Evolutionary conservation across 1,139 yeast genomes (phyloP).

Genomic region (Geotrichum reessii): DNA sequence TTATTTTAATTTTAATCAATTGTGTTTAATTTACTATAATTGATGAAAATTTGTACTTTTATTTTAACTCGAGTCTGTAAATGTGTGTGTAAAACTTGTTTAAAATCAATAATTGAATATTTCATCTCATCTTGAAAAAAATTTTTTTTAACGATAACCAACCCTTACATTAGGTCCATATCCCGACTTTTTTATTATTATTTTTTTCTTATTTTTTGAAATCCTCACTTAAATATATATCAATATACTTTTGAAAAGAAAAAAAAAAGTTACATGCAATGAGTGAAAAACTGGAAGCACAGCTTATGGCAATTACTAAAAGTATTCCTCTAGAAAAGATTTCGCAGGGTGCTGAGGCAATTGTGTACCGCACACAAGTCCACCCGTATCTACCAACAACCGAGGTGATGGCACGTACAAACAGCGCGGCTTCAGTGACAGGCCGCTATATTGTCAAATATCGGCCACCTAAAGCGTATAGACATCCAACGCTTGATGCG

Average conservation of each 20-base stretch:
- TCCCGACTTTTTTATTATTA: neutral
- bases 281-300: conserved; percentile 20
- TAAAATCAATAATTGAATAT: neutral
- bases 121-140: neutral
- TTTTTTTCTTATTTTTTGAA: too few species aligned
- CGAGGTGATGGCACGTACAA: conserved; percentile 24
- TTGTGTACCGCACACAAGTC: conserved; percentile 56
- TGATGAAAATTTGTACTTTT: neutral
- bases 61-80: neutral
- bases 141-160: neutral
- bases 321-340: conserved; percentile 38
- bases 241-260: too few species aligned
- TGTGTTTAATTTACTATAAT: neutral
- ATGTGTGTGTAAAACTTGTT: neutral
- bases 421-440: conserved; percentile 22
- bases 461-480: conserved; percentile 81
- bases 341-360: conserved; percentile 96
- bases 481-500: conserved; percentile 79
- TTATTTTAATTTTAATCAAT: neutral
- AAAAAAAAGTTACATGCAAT: too few species aligned
- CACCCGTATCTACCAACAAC: conserved; percentile 57
- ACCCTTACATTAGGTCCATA: neutral
- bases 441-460: conserved; percentile 62
- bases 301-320: conserved; percentile 44
- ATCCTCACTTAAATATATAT: too few species aligned